Evolutionary conservation across 768 basidiomycete genomes (phyloP), one percentile per base, ranked within the genome.

Genomic region (Lentinula boryana): DNA sequence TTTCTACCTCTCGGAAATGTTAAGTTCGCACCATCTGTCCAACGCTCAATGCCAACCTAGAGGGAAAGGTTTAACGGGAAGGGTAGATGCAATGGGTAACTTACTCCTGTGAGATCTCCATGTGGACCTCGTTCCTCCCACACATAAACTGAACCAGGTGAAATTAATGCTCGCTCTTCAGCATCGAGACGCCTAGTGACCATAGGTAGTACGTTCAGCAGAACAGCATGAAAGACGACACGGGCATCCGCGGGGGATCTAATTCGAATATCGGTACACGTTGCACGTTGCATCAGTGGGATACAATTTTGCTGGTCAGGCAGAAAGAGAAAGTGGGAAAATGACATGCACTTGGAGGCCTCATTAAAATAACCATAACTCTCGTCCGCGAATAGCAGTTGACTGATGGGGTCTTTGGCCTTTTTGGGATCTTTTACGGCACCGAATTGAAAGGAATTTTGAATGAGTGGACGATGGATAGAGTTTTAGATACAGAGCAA

Each of bases 61-160:
- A 44, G 36, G 16, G 58, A 23, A 48, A 18, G 4, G 15, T 56
- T 57, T 60, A 40, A n/a, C 48, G 52, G 16, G 27, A 56, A 32
- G 32, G 51, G 38, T 35, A 43, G 23, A 18, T 35, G 21, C 36
- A n/a, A 32, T 32, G 21, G 44, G 54, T 3, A 41, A 74, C 82
- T 69, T 72, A 90, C 55, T 31, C 55, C 55, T 3, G 55, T 56
- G 8, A 56, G 55, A 36, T 40, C 38, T 21, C 31, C 31, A 33
- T 51, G 27, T 32, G 50, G 50, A 33, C 50, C 50, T 16, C 91
- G 80, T 71, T 93, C 91, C 68, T 92, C 91, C 89, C 90, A 93
- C 15, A 93, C 90, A 66, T 89, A 93, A 6, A 91, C 86, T 55
- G 84, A 84, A 18, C 91, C 91, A 7, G 89, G 81, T n/a, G 79